Evolutionary conservation across 2,329 filamentous ascomycete genomes (phyloP).

Genomic region (Metarhizium rileyi): DNA sequence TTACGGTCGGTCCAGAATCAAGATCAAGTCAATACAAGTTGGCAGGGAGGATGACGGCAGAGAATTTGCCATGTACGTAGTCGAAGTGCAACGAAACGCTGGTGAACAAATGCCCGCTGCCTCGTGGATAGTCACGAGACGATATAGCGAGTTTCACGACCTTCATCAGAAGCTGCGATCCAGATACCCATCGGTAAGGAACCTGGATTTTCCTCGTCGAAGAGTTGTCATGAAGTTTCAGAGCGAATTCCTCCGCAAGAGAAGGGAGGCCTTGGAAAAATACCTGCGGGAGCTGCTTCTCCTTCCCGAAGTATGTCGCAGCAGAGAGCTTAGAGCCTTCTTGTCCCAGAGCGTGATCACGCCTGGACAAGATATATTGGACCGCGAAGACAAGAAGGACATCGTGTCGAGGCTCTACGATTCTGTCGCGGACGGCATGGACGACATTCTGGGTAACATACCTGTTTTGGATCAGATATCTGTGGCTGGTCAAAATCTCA

Average conservation of each 20-base stretch:
- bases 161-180: conserved; percentile 81
- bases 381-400: conserved; percentile 62
- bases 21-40: conserved; percentile 87
- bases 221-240: conserved; percentile 95
- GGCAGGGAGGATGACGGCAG: conserved; percentile 85
- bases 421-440: conserved; percentile 94
- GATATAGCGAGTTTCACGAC: conserved; percentile 96
- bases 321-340: conserved; percentile 83
- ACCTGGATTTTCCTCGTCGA: conserved; percentile 83
- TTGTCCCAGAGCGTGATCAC: conserved; percentile 78
- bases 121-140: conserved; percentile 81
- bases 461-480: conserved; percentile 92
- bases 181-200: conserved; percentile 77
- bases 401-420: conserved; percentile 94
- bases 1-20: conserved; percentile 81
- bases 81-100: conserved; percentile 83
- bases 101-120: conserved; percentile 97
- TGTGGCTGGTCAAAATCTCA: conserved; percentile 81
- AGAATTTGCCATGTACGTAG: conserved; percentile 86
- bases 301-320: conserved; percentile 87
- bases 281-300: conserved; percentile 76
- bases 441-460: conserved; percentile 93
- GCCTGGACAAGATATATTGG: conserved; percentile 46
- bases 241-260: conserved; percentile 88
- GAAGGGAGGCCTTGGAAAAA: conserved; percentile 70